Base-by-base conservation (phyloP, 2,329 filamentous ascomycete genomes). In the Pezicula radicicola region DNA sequence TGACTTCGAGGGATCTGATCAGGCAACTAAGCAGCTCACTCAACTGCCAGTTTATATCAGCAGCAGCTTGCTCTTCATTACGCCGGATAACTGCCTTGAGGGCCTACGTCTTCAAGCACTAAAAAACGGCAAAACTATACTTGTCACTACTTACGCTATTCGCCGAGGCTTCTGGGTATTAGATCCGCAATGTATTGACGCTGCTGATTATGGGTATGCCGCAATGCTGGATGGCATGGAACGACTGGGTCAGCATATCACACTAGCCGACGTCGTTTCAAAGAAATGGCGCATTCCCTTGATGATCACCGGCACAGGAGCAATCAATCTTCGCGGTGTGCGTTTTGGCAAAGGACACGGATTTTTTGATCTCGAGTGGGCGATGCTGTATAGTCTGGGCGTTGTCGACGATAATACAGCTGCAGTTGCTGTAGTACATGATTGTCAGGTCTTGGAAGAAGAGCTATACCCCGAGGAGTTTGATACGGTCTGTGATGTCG, bases 351-450 rank as follows among this genome's bases (percentile, higher is more conserved):
- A 68, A 48, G 68, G 67, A 0, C 59, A 65, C 15, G 60, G 64
- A 7, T 58, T 69, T 30, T 70, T 71, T 25, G 68, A 71, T 43
- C 60, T 71, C 10, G 68, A 70, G 48, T 72, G 67, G 67, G 65
- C 61, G 4, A 60, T 72, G 50, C 55, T 71, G 36, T 58, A 58
- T 15, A 67, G 65, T 27, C 54, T 69, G 4, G 59, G 61, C 5
- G 49, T 62, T 13, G 54, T 71, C 2, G 46, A 36, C 3, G 10
- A 33, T 5, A 35, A 49, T 1, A 57, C 60, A 3, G 60, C 56
- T 1, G 64, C 66, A 9, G 55, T 67, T 4, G 66, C 60, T 19
- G 49, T 71, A 8, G 68, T 65, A 8, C 69, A 72, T 56, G 56
- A 59, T 7, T 71, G 67, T 48, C 69, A 72, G 54, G 62, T 72